Evolutionary conservation across 345 rosid species (phyloP).

Genomic region (Corchorus capsularis): DNA sequence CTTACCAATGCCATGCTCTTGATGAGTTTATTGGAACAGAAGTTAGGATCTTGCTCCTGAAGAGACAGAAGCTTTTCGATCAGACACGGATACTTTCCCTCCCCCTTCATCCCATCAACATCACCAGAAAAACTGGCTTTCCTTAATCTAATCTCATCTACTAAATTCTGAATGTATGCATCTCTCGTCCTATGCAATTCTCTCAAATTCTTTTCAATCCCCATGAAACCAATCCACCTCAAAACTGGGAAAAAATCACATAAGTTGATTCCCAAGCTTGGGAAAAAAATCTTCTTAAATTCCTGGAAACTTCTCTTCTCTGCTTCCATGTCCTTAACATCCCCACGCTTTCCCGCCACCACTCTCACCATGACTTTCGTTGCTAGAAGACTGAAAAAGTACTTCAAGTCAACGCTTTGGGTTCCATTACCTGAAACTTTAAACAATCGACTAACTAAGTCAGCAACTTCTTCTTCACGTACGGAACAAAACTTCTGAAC

Average conservation of each 20-base stretch:
- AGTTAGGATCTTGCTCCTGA: slow-evolving; percentile 55
- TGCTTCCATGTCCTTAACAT: slow-evolving; percentile 27
- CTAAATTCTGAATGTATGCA: slow-evolving; percentile 38
- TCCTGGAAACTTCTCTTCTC: slow-evolving; percentile 36
- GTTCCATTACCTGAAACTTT: background rate
- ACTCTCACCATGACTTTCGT: slow-evolving; percentile 36
- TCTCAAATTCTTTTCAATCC: slow-evolving; percentile 43
- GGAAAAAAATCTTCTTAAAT: slow-evolving; percentile 47
- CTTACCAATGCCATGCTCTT: slow-evolving; percentile 46
- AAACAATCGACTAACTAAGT: slow-evolving; percentile 29
- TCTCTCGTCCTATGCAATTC: slow-evolving; percentile 46
- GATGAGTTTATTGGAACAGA: slow-evolving; percentile 46
- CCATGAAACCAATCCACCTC: slow-evolving; percentile 48
- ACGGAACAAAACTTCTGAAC: slow-evolving; percentile 25
- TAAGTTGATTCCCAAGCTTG: slow-evolving; percentile 34
- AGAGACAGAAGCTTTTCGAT: slow-evolving; percentile 42
- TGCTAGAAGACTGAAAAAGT: slow-evolving; percentile 24
- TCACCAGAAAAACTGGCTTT: slow-evolving; percentile 13
- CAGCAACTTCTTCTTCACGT: slow-evolving; percentile 35
- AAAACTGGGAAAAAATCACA: slow-evolving; percentile 53
- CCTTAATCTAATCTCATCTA: slow-evolving; percentile 39
- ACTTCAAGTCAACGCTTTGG: slow-evolving; percentile 34
- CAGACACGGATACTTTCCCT: slow-evolving; percentile 24
- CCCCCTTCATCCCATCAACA: background rate
- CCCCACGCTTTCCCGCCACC: slow-evolving; percentile 31